Evolutionary conservation across 805 yeast genomes (phyloP).

Genomic region (Yamadazyma nakazawae): DNA sequence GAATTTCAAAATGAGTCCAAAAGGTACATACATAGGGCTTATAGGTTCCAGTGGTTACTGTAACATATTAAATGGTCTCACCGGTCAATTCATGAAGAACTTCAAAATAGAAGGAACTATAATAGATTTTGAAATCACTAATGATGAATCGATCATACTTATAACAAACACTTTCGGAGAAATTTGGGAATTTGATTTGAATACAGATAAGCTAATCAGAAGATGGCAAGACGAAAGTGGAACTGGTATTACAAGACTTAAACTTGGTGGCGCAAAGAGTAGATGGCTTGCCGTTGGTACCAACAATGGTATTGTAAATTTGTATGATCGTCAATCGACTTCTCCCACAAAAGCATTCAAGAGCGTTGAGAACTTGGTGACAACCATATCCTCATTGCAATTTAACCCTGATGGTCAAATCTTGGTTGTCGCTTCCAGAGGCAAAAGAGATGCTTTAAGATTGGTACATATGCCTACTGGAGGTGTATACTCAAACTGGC

Average conservation of each 20-base stretch:
- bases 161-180: slow-evolving; percentile 79
- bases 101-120: slow-evolving; percentile 86
- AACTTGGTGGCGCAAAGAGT: slow-evolving; percentile 64
- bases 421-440: slow-evolving; percentile 79
- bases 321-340: slow-evolving; percentile 59
- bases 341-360: slow-evolving; percentile 49
- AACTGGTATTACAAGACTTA: slow-evolving; percentile 74
- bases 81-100: slow-evolving; percentile 85
- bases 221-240: slow-evolving; percentile 89
- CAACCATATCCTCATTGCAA: slow-evolving; percentile 67
- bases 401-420: slow-evolving; percentile 90
- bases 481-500: slow-evolving; percentile 91
- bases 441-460: slow-evolving; percentile 79
- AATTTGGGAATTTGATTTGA: slow-evolving; percentile 73
- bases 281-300: slow-evolving; percentile 89
- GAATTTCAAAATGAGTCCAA: slow-evolving; percentile 70
- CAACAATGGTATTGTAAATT: slow-evolving; percentile 82
- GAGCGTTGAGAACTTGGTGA: slow-evolving; percentile 73
- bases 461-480: slow-evolving; percentile 86
- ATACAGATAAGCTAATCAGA: slow-evolving; percentile 44
- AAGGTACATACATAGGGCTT: slow-evolving; percentile 70
- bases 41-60: slow-evolving; percentile 90
- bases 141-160: slow-evolving; percentile 42
- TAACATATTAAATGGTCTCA: slow-evolving; percentile 67
- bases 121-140: slow-evolving; percentile 72